These are phyloP conservation scores for Candida silvatica DNA, from an alignment of 805 yeast species.

Conservation along the genomic window DNA sequence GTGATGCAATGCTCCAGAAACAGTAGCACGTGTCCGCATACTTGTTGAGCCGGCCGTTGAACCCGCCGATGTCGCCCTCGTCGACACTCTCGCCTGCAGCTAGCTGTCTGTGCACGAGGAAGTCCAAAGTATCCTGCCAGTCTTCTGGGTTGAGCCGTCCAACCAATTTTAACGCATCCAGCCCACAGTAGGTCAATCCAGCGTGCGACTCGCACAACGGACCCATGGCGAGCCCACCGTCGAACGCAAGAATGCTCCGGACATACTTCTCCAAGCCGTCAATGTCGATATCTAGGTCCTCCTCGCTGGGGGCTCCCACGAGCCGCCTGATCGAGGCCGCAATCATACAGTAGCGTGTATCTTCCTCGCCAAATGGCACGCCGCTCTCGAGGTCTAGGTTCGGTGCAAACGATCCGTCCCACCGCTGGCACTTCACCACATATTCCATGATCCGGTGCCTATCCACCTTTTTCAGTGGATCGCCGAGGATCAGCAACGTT, in stretches of 20 bases:
- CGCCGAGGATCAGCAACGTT: conserved; percentile 41
- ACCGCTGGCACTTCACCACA: conserved; percentile 51
- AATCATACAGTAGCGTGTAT: conserved; percentile 65
- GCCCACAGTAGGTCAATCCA: conserved; percentile 81
- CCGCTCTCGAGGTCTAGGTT: conserved; percentile 23
- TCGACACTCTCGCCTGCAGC: conserved; percentile 27
- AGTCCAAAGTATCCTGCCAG: conserved; percentile 36
- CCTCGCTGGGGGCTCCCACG: conserved; percentile 18
- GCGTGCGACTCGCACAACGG: conserved; percentile 62
- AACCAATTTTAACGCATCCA: conserved; percentile 47
- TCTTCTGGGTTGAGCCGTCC: conserved; percentile 11
- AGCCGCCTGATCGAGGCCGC: conserved; percentile 58
- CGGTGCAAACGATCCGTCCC: conserved; percentile 51
- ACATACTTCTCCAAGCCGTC: conserved; percentile 32
- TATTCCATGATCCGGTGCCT: conserved; percentile 38
- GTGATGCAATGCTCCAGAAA: conserved; percentile 70
- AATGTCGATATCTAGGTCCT: conserved; percentile 34
- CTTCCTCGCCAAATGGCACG: conserved; percentile 49
- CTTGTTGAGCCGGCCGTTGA: conserved; percentile 83
- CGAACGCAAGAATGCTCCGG: conserved; percentile 27
- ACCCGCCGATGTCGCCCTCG: conserved; percentile 57
- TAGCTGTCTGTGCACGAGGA: conserved; percentile 59
- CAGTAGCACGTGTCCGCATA: conserved; percentile 81
- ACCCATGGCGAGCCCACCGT: conserved; percentile 66
- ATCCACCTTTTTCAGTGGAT: conserved; percentile 33